Evolutionary conservation across 2,329 filamentous ascomycete genomes (phyloP).

Genomic region (Alternaria arbusti): DNA sequence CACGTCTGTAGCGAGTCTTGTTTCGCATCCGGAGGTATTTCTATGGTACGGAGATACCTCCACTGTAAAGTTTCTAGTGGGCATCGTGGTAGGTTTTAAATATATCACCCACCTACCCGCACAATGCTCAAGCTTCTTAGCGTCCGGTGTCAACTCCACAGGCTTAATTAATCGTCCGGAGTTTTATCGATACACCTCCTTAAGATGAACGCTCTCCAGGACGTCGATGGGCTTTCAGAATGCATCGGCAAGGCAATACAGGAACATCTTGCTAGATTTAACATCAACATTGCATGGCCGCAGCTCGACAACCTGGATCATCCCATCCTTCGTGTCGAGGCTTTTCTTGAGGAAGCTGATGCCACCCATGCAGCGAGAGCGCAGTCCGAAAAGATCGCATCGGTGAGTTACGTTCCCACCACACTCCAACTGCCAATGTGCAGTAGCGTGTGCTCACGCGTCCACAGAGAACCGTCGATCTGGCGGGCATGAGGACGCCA

Average conservation of each 20-base stretch:
- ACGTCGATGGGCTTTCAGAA: constrained; percentile 39
- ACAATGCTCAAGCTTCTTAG: constrained; percentile 1
- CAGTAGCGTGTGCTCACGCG: constrained; percentile 11
- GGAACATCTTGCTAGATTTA: constrained; percentile 34
- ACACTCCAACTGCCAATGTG: neutral
- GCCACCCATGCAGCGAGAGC: constrained; percentile 9
- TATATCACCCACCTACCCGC: neutral
- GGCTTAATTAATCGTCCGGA: neutral
- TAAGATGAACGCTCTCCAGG: constrained; percentile 24
- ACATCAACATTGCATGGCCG: constrained; percentile 34
- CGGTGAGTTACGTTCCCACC: constrained; percentile 24
- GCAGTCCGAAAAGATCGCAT: constrained; percentile 34
- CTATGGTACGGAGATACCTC: neutral
- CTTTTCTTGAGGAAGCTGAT: constrained; percentile 39
- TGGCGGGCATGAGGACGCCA: constrained; percentile 33
- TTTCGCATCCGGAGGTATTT: neutral
- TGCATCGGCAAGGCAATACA: constrained; percentile 38
- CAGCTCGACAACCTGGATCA: constrained; percentile 28
- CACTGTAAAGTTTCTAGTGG: neutral
- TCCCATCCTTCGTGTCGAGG: constrained; percentile 39
- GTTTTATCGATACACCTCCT: neutral
- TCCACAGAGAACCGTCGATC: constrained; percentile 31
- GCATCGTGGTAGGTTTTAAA: neutral
- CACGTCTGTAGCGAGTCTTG: neutral
- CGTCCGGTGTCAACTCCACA: neutral